phyloP scores from a whole-genome alignment of 1,284 basidiomycete species.

The Hemileia vastatrix region DNA sequence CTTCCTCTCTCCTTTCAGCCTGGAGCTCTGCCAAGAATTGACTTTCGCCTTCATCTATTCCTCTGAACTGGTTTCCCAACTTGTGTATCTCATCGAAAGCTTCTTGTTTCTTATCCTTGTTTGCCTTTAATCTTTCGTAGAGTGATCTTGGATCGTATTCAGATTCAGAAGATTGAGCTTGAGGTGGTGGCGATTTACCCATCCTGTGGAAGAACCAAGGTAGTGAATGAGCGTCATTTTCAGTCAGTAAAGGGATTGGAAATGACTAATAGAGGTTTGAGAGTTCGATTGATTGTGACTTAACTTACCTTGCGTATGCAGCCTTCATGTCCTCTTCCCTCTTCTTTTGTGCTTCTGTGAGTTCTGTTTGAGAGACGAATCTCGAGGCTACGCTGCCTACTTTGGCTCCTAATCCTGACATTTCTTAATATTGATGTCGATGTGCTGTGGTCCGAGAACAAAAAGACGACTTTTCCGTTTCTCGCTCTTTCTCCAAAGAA shows the following conservation, averaged over 20 bases:
- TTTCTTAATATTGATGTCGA: background rate
- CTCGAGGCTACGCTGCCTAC: constrained; percentile 45
- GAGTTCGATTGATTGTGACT: background rate
- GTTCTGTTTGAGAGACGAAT: constrained; percentile 59
- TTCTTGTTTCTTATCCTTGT: too few species aligned
- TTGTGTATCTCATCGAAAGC: too few species aligned
- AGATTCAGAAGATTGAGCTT: constrained; percentile 59
- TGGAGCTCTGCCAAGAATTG: too few species aligned
- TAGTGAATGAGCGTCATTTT: background rate
- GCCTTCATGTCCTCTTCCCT: constrained; percentile 83
- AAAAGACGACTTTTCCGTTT: background rate
- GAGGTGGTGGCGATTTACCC: constrained; percentile 61
- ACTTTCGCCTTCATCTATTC: too few species aligned
- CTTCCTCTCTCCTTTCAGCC: too few species aligned
- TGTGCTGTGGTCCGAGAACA: background rate
- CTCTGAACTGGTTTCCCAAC: too few species aligned
- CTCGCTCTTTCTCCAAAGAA: background rate
- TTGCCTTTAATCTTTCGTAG: too few species aligned
- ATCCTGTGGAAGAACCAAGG: constrained; percentile 21
- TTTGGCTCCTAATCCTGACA: background rate
- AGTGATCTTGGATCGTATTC: constrained; percentile 73
- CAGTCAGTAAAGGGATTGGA: background rate
- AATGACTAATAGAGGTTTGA: background rate
- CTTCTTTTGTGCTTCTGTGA: constrained; percentile 64
- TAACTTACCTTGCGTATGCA: constrained; percentile 68